These are phyloP conservation scores for Skeletonema tropicum DNA, from an alignment of 108 stramenopile species.

Conservation along the genomic window DNA sequence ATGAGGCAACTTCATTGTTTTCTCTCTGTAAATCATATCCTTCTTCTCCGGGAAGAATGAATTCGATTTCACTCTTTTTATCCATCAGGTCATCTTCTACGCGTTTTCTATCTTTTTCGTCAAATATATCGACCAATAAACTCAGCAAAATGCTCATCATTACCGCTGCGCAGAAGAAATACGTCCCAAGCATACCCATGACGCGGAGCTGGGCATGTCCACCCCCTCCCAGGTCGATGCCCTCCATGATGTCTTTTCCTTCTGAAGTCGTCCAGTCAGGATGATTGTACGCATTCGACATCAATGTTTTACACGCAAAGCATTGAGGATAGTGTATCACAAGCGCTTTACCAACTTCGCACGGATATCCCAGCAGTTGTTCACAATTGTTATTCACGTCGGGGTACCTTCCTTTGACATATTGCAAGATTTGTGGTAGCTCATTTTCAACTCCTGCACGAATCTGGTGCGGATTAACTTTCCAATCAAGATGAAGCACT, in stretches of 20 bases:
- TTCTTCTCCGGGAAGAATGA: neutral
- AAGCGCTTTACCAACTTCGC: conserved; percentile 44
- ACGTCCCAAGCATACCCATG: conserved; percentile 76
- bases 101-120: conserved; percentile 34
- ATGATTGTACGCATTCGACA: conserved; percentile 57
- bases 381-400: conserved; percentile 56
- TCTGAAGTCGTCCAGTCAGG: conserved; percentile 62
- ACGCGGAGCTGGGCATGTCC: conserved; percentile 70
- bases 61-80: conserved; percentile 9
- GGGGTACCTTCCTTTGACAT: conserved; percentile 51
- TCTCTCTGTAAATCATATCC: conserved; percentile 17
- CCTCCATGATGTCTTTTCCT: conserved; percentile 57
- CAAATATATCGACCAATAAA: conserved; percentile 68
- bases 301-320: conserved; percentile 60
- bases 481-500: conserved; percentile 80
- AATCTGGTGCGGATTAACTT: conserved; percentile 67
- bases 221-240: conserved; percentile 66
- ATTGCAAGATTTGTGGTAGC: conserved; percentile 55
- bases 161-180: conserved; percentile 82
- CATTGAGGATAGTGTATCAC: conserved; percentile 53
- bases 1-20: neutral
- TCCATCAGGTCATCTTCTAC: conserved; percentile 32
- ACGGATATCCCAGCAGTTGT: conserved; percentile 51
- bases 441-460: conserved; percentile 59
- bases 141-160: conserved; percentile 78